phyloP scores from a whole-genome alignment of 129 eudicot genomes.

The Rutidosis leptorrhynchoides region DNA sequence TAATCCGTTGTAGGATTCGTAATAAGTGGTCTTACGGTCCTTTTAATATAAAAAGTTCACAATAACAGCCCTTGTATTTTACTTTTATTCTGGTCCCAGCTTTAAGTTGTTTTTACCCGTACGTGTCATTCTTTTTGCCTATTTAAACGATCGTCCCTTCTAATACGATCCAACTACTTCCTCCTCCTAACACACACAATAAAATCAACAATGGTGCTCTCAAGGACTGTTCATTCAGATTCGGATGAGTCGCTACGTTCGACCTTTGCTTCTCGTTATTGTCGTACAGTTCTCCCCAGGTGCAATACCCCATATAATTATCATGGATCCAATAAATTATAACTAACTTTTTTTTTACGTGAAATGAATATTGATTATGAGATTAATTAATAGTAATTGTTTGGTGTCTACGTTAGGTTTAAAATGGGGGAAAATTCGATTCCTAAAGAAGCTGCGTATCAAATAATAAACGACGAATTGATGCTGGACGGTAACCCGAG shows the following conservation, averaged over 20 bases:
- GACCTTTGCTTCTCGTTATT: constrained; percentile 82
- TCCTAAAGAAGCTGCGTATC: constrained; percentile 85
- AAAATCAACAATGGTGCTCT: constrained; percentile 55
- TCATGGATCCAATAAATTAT: background rate
- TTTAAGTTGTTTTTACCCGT: background rate
- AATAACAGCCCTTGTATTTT: no score
- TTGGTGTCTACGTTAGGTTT: constrained; percentile 36
- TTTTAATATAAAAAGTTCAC: no score
- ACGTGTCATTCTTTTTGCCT: constrained; percentile 2
- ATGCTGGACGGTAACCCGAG: constrained; percentile 93
- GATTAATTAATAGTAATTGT: background rate
- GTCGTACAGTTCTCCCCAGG: constrained; percentile 63
- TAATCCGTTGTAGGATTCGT: no score
- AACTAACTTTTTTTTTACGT: background rate
- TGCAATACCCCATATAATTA: background rate
- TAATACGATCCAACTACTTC: constrained; percentile 5
- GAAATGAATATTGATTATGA: constrained; percentile 7
- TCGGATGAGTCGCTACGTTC: constrained; percentile 69
- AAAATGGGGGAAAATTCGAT: constrained; percentile 66
- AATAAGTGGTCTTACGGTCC: no score
- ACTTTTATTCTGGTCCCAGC: no score
- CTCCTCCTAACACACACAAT: background rate
- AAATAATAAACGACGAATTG: constrained; percentile 83
- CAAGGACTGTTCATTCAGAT: constrained; percentile 40
- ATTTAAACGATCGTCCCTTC: constrained; percentile 17